phyloP scores from a whole-genome alignment of 805 yeast species.

The Candida rishiriensis region DNA sequence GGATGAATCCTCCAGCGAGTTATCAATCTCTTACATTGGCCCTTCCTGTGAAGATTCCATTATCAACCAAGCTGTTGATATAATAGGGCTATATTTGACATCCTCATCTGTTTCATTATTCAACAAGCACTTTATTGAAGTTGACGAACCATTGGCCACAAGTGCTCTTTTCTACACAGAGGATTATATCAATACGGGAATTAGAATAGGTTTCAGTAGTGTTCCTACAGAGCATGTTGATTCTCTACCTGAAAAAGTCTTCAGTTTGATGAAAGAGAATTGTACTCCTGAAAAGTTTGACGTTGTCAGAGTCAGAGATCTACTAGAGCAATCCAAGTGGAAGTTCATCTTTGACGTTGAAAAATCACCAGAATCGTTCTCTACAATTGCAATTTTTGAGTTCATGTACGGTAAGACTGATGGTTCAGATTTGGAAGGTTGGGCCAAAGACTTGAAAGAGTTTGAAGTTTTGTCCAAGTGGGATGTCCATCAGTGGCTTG shows the following conservation, averaged over 20 bases:
- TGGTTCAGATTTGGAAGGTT: slow-evolving; percentile 52
- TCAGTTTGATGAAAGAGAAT: slow-evolving; percentile 51
- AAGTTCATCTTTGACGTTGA: slow-evolving; percentile 59
- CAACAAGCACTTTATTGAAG: slow-evolving; percentile 67
- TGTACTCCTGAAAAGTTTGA: slow-evolving; percentile 50
- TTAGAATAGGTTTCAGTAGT: slow-evolving; percentile 56
- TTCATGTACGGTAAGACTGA: slow-evolving; percentile 72
- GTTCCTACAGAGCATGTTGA: slow-evolving; percentile 67
- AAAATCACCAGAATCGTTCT: slow-evolving; percentile 54
- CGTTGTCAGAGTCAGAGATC: slow-evolving; percentile 58
- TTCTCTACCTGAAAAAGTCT: slow-evolving; percentile 48
- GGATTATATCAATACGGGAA: slow-evolving; percentile 60
- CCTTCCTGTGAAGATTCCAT: slow-evolving; percentile 53
- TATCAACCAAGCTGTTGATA: slow-evolving; percentile 63
- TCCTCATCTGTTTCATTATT: slow-evolving; percentile 75
- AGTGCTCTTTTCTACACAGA: slow-evolving; percentile 67
- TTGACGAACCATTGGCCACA: slow-evolving; percentile 77
- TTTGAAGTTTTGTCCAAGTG: slow-evolving; percentile 57
- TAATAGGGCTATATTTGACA: slow-evolving; percentile 69
- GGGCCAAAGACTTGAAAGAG: slow-evolving; percentile 53
- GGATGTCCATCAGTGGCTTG: slow-evolving; percentile 66
- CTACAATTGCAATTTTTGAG: slow-evolving; percentile 67
- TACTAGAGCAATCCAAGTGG: slow-evolving; percentile 60
- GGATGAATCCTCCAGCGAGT: slow-evolving; percentile 80
- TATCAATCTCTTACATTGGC: slow-evolving; percentile 76